These are phyloP conservation scores for Vinca minor DNA, from an alignment of 257 asterid species.

Conservation along the genomic window DNA sequence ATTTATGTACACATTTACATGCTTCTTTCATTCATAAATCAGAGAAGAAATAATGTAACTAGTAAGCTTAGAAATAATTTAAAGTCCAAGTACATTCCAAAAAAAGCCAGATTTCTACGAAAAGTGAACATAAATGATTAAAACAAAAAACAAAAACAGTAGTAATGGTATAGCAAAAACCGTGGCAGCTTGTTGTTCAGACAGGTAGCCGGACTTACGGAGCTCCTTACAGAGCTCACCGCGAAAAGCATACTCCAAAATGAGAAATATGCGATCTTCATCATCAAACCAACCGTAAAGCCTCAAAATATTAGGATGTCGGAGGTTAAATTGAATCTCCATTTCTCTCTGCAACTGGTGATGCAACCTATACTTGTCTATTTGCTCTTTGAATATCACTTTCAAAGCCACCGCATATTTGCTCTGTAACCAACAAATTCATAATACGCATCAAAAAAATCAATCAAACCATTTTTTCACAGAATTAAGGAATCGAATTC, in stretches of 20 bases:
- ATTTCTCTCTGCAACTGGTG: constrained; percentile 82
- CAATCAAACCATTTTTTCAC: background rate
- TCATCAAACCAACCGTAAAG: constrained; percentile 95
- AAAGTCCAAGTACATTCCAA: background rate
- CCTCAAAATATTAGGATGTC: constrained; percentile 73
- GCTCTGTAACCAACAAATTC: constrained; percentile 36
- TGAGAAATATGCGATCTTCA: constrained; percentile 56
- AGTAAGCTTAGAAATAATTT: background rate
- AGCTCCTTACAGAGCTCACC: constrained; percentile 86
- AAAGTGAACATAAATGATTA: background rate
- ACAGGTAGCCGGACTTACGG: constrained; percentile 43
- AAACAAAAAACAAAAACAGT: background rate
- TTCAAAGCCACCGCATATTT: constrained; percentile 79
- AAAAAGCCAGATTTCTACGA: background rate
- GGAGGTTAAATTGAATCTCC: constrained; percentile 75
- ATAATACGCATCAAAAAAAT: too few relatives aligned
- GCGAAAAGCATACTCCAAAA: constrained; percentile 78
- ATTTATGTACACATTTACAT: too few relatives aligned
- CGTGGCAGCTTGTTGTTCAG: constrained; percentile 77
- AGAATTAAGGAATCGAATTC: background rate
- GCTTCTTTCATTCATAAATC: too few relatives aligned
- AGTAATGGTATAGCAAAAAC: constrained; percentile 23
- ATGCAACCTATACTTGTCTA: constrained; percentile 63
- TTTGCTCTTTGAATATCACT: constrained; percentile 77
- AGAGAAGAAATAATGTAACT: too few relatives aligned